Evolutionary conservation across 2,329 filamentous ascomycete species (phyloP), one percentile per base, ranked within the genome.

Genomic region (Colletotrichum sp.): DNA sequence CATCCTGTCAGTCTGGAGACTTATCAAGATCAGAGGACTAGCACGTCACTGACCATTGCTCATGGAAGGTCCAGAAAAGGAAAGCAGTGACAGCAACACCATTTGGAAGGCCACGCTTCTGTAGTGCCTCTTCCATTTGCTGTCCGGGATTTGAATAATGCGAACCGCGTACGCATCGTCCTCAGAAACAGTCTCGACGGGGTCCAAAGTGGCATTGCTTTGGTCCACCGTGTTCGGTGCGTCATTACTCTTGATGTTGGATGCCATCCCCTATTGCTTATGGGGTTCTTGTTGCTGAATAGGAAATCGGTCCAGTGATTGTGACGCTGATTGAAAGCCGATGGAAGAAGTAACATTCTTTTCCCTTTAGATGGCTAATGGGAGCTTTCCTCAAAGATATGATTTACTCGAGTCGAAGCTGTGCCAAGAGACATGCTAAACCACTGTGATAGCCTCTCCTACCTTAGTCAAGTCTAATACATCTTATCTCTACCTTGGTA

Each of bases 21-120:
- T 5, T 44, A 5, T 6, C 2, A 6, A n/a, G 8, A 0, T n/a
- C 39, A 44, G 18, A 1, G 8, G 39, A 6, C 8, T n/a, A 0
- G 1, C 8, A n/a, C 1, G 1, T n/a, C 8, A 44, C 39, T 44
- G 5, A 44, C 39, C 39, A 44, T 44, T 44, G 18, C 39, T 44
- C 39, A 44, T 44, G 39, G 39, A 44, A n/a, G 39, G 39, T n/a
- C 39, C 39, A n/a, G 39, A 44, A 10, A 44, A 44, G 18, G 39
- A 44, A 44, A 44, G 39, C 2, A 44, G 5, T n/a, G 39, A 44
- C 39, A 44, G 3, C 18, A 44, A n/a, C 39, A 44, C 39, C 39
- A 44, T 44, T 3, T 44, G 39, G 5, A 44, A 44, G 39, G 39
- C 39, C 18, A 44, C 39, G 5, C 39, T 44, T 5, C 39, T 44